Evolutionary conservation across 495 filamentous ascomycete genomes (phyloP), one percentile per base, ranked within the genome.

Genomic region (Penicillium bialowiezense): DNA sequence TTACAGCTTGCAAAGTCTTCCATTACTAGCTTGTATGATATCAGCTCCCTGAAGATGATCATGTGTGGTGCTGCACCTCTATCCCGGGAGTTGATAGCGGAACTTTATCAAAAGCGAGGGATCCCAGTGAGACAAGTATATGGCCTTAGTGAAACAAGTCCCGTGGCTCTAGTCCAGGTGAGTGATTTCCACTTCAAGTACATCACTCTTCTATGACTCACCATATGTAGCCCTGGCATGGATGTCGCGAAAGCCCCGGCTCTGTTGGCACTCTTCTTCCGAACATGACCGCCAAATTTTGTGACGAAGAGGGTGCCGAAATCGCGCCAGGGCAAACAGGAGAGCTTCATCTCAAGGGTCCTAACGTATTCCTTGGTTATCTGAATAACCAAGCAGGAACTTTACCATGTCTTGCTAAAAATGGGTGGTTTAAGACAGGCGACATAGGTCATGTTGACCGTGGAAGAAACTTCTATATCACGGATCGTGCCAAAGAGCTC

Each of bases 11-110:
- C 73, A 45, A 90, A 90, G 58, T 72, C 82, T 52, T 84, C 87
- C 0, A 50, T 74, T 1, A 79, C 90, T 5, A 64, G 50, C 13
- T 81, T 84, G 45, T 91, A 88, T 59, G 81, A 95, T 62, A 67
- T 95, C n/a, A 79, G 73, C 17, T 77, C 72, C 6, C 55, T 93
- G 4, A 79, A 81, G 23, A 86, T 88, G 77, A 60, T 91, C 60
- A 88, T 83, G 63, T 88, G 79, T 5, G 90, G 85, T 8, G 89
- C 87, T 2, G 89, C 90, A 1, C 89, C 89, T 1, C 60, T 93
- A 29, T 87, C 84, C 1, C 63, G 68, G 18, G 87, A 92, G 32
- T 71, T 95, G 0, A 81, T 87, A 5, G 75, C 87, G 36, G 74
- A 79, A 20, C 76, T 89, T 7, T 86, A 86, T 70, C 51, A 74